phyloP scores from a whole-genome alignment of 2,329 filamentous ascomycete species.

The Trichoderma lentiforme region DNA sequence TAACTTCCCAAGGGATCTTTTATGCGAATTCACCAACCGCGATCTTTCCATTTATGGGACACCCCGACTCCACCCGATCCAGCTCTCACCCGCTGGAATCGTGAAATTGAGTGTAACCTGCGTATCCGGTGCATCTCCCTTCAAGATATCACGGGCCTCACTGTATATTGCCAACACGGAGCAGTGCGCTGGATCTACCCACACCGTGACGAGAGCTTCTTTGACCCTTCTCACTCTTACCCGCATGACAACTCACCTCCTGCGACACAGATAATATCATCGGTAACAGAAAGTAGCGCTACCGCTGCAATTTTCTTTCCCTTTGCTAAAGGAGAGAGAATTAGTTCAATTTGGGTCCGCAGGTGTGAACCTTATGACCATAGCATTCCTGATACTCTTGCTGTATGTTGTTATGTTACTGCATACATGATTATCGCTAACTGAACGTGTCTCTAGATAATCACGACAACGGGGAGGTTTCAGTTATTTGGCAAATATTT shows the following conservation, averaged over 20 bases:
- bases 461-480: neutral
- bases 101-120: neutral
- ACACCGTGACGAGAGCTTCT: neutral
- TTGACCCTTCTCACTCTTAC: neutral
- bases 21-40: neutral
- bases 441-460: neutral
- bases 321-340: neutral
- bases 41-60: neutral
- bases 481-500: neutral
- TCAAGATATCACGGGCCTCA: neutral
- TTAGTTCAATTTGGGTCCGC: neutral
- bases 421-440: neutral
- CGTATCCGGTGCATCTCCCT: neutral
- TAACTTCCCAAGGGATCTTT: neutral
- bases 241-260: neutral
- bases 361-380: neutral
- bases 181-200: neutral
- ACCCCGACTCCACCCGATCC: neutral
- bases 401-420: neutral
- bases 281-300: neutral
- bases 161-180: neutral
- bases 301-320: neutral
- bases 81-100: neutral
- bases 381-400: neutral
- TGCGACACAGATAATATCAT: neutral